These are phyloP conservation scores for Xerocomellus intermedius DNA, from an alignment of 768 basidiomycete species.

Conservation along the genomic window DNA sequence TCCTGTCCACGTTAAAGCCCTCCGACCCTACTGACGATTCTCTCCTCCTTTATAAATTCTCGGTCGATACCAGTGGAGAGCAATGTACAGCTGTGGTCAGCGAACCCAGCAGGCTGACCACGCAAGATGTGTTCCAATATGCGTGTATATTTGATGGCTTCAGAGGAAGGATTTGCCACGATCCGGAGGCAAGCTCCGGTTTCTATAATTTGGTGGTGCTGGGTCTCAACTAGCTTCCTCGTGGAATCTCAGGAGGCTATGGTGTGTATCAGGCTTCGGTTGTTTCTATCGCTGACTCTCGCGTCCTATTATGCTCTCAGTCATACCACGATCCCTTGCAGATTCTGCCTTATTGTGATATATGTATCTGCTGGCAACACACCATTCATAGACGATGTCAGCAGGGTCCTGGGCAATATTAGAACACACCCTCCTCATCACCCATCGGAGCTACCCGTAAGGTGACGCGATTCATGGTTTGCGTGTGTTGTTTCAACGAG, in stretches of 20 bases:
- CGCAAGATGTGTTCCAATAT: slow-evolving; percentile 6
- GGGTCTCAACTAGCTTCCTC: slow-evolving; percentile 7
- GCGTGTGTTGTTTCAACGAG: too few species aligned
- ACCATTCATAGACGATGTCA: background rate
- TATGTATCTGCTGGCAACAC: background rate
- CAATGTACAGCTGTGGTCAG: slow-evolving; percentile 10
- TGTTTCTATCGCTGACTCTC: background rate
- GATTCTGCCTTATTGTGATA: background rate
- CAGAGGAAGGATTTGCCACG: slow-evolving; percentile 20
- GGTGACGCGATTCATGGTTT: too few species aligned
- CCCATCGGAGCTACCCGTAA: background rate
- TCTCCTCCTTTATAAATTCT: slow-evolving; percentile 16
- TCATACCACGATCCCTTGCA: background rate
- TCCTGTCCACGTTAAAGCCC: background rate
- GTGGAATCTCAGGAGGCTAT: background rate
- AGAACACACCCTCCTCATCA: background rate
- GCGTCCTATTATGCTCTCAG: background rate
- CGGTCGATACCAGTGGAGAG: slow-evolving; percentile 20
- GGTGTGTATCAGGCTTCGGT: background rate
- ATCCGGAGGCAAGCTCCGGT: background rate
- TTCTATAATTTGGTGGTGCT: slow-evolving; percentile 15
- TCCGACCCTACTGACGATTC: background rate
- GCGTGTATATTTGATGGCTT: slow-evolving; percentile 15
- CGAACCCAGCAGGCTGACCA: slow-evolving; percentile 8
- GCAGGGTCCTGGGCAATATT: background rate